phyloP scores from a whole-genome alignment of 805 yeast species.

The Candida khao-thaluensis region DNA sequence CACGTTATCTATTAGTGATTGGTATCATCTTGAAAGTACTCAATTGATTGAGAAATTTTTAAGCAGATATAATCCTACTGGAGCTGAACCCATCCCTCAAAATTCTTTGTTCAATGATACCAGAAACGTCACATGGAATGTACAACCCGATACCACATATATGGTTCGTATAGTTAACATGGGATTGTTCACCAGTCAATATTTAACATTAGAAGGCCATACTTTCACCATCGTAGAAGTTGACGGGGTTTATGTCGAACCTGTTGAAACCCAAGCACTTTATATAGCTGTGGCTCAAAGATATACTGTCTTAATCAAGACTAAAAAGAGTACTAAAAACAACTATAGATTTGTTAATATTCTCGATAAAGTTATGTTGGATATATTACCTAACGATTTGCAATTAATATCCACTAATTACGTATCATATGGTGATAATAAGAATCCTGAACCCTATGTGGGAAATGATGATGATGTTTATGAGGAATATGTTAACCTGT shows the following conservation, averaged over 20 bases:
- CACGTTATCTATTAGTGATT: slow-evolving; percentile 68
- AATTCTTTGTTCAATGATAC: slow-evolving; percentile 79
- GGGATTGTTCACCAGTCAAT: slow-evolving; percentile 92
- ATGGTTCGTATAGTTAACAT: slow-evolving; percentile 74
- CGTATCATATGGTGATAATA: slow-evolving; percentile 55
- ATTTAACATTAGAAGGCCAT: slow-evolving; percentile 86
- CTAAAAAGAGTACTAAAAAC: slow-evolving; percentile 57
- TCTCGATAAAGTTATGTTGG: slow-evolving; percentile 83
- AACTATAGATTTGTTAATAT: slow-evolving; percentile 83
- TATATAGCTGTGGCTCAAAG: slow-evolving; percentile 93
- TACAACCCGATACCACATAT: slow-evolving; percentile 84
- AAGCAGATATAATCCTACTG: slow-evolving; percentile 84
- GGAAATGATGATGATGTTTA: slow-evolving; percentile 12
- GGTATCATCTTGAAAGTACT: slow-evolving; percentile 73
- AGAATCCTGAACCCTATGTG: slow-evolving; percentile 33
- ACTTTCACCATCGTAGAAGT: slow-evolving; percentile 82
- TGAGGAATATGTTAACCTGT: slow-evolving; percentile 37
- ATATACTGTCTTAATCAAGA: slow-evolving; percentile 72
- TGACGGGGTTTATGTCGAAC: slow-evolving; percentile 86
- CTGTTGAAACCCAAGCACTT: slow-evolving; percentile 63
- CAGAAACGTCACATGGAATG: slow-evolving; percentile 69
- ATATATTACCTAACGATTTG: slow-evolving; percentile 63
- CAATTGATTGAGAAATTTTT: slow-evolving; percentile 58
- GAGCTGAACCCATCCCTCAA: slow-evolving; percentile 97
- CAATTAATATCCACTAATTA: slow-evolving; percentile 71